These are phyloP conservation scores for Dryas alaskensis DNA, from an alignment of 306 rosid species.

Conservation along the genomic window DNA sequence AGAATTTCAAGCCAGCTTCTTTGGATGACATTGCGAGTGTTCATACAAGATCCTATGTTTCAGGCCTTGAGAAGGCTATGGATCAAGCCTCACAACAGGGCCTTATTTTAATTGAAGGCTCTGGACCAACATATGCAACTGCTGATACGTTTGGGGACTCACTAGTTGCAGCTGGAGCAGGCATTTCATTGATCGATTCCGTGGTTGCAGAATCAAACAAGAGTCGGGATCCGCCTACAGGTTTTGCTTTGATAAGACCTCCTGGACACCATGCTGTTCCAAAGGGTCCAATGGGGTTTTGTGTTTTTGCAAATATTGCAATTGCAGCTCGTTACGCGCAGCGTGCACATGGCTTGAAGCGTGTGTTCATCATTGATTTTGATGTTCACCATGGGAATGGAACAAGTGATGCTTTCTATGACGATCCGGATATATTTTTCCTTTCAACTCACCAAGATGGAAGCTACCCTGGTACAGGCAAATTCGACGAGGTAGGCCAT, in stretches of 20 bases:
- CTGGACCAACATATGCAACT: constrained; percentile 98
- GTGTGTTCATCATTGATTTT: constrained; percentile 86
- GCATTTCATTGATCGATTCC: constrained; percentile 79
- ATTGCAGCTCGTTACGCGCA: constrained; percentile 93
- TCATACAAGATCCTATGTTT: constrained; percentile 70
- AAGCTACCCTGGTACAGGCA: constrained; percentile 97
- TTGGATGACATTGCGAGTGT: constrained; percentile 78
- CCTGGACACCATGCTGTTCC: constrained; percentile 98
- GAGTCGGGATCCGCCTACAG: constrained; percentile 55
- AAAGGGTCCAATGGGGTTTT: constrained; percentile 89
- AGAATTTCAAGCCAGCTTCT: constrained; percentile 64
- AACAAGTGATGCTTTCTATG: constrained; percentile 87
- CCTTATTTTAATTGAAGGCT: constrained; percentile 63
- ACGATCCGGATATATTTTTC: constrained; percentile 82
- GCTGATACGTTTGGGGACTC: constrained; percentile 81
- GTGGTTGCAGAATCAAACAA: constrained; percentile 82
- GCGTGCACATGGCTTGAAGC: constrained; percentile 71
- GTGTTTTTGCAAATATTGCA: constrained; percentile 89
- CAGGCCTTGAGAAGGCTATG: constrained; percentile 92
- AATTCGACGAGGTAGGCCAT: constrained; percentile 67
- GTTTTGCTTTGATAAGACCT: constrained; percentile 95
- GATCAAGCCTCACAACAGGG: constrained; percentile 71
- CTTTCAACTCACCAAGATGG: constrained; percentile 96
- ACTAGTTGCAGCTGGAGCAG: constrained; percentile 78
- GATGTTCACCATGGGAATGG: constrained; percentile 98